Evolutionary conservation across 306 rosid species (phyloP), one percentile per base, ranked within the genome.

Genomic region (Quercus aquifolioides): DNA sequence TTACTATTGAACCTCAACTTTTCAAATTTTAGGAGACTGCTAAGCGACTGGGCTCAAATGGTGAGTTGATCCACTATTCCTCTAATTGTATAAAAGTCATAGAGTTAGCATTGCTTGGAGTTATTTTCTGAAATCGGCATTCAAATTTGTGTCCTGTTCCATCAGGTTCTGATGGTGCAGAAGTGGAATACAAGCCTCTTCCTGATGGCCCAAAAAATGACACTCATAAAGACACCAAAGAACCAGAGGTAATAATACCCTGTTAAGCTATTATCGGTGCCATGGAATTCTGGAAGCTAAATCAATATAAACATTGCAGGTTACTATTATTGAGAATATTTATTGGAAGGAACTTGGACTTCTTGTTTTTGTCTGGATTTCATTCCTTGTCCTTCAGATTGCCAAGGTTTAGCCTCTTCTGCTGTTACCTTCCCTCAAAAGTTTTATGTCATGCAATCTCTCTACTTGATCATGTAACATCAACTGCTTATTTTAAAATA

Each of bases 321-420:
- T 89, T 69, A 41, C 93, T 33, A 20, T 92, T 30, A 43, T 90
- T 64, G 86, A 90, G 84, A 92, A 95, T 67, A 89, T 95, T 6
- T 84, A 49, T 78, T 90, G 99, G 99, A 95, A 91, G 85, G 98
- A 95, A 77, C 67, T 87, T 73, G 98, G 98, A 83, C 94, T 95
- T 79, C 94, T 95, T 62, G 81, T 62, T 23, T 91, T 95, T 77
- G 99, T 95, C 80, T 95, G 99, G 99, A 54, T 91, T 75, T 82
- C 98, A 57, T 92, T 92, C 80, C 98, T 95, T 56, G 87, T 70
- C 21, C 55, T 95, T 73, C 99, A 95, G 82, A 87, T 95, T 33
- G 87, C 76, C 71, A 90, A 92, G 99, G 99, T 94, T 79, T 80
- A 77, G 46, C 35, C 31, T 46, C 54, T 82, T 71, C 26, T 58